Evolutionary conservation across 2,329 filamentous ascomycete species (phyloP), one percentile per base, ranked within the genome.

Genomic region (Xylaria sp.): DNA sequence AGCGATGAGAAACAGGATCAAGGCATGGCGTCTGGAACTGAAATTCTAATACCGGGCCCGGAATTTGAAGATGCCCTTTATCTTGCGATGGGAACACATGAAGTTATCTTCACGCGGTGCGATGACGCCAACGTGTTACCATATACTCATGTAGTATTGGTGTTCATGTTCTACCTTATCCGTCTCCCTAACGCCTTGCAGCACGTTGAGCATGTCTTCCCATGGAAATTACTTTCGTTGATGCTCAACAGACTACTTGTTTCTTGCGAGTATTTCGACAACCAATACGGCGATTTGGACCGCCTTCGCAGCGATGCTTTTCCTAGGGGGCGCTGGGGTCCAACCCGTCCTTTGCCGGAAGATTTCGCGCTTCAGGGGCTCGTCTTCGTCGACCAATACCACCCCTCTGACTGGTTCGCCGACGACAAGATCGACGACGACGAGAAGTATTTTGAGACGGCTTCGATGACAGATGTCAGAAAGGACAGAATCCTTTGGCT

Each of bases 281-380:
- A 37, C 10, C 1, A 37, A 37, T 37, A 37, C 34, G 7, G 34
- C 2, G 52, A 72, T 1, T 75, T 79, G 54, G 71, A 76, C 3
- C 76, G 82, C 32, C 80, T 88, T 69, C 80, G 81, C 39, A 81
- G 75, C 37, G 77, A 76, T 1, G 75, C 79, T 0, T 89, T 92
- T 66, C 87, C 87, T 0, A 76, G 80, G 0, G 81, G 81, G 2
- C 82, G 82, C 1, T 81, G 81, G 48, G 79, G 82, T 37, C 77
- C 83, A 0, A 83, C 83, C 1, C 82, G 85, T 0, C 90, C 91
- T 0, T 77, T 94, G 0, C 90, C 90, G 0, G 92, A 94, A 58
- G 92, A 94, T 69, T 92, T 88, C 72, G 84, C 87, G 0, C 84
- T 93, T 65, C 84, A 90, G 0, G 91, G 91, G 0, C 80, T 92